Evolutionary conservation across 352 stramenopile genomes (phyloP).

Genomic region (Pythium utonaiense): DNA sequence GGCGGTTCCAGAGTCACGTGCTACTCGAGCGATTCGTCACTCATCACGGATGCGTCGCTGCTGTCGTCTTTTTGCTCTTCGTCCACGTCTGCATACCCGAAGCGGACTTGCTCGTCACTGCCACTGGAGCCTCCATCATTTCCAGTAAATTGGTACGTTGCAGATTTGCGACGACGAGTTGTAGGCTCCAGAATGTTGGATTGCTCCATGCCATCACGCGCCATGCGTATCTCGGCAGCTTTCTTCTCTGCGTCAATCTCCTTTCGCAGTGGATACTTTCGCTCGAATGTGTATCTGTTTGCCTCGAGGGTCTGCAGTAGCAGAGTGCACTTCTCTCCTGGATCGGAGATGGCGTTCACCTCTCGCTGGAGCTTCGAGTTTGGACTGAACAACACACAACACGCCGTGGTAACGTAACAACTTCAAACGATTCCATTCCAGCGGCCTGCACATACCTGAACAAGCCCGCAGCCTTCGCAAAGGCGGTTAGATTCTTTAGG

Average conservation of each 20-base stretch:
- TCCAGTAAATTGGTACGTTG: neutral
- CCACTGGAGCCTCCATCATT: neutral
- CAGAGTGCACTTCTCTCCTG: neutral
- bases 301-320: neutral
- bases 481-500: constrained; percentile 1
- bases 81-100: neutral
- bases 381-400: neutral
- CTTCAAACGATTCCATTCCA: neutral
- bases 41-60: constrained; percentile 14
- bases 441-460: constrained; percentile 2
- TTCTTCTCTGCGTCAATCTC: constrained; percentile 1
- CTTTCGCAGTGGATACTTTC: neutral
- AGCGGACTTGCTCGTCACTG: too few relatives aligned
- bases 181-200: constrained; percentile 5
- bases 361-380: neutral
- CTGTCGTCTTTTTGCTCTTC: constrained; percentile 18
- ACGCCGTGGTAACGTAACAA: neutral
- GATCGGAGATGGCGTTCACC: neutral
- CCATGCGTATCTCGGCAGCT: neutral
- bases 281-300: neutral
- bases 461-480: neutral
- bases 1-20: neutral
- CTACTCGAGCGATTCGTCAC: neutral
- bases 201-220: constrained; percentile 7
- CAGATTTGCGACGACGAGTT: neutral